Conservation (phyloP, 768 basidiomycete genomes). For the Hygrophorus russula region DNA sequence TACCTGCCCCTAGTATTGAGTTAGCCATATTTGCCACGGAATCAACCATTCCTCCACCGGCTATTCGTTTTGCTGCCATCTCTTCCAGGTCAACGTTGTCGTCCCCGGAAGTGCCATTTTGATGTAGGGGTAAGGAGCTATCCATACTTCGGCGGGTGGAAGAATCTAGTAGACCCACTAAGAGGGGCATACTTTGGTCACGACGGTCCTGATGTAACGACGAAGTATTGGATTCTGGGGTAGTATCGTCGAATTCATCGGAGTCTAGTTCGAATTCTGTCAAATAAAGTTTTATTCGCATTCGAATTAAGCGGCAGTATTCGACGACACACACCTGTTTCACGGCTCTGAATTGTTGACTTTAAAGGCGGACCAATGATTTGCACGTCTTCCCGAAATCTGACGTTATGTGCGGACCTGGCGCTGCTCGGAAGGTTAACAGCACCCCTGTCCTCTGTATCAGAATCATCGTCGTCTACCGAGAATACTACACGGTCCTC, state of each 20-base stretch:
- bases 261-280: conserved; percentile 78
- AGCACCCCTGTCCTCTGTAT: conserved; percentile 18
- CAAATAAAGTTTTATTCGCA: conserved; percentile 7
- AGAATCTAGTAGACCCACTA: conserved; percentile 67
- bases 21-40: conserved; percentile 94
- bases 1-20: conserved; percentile 88
- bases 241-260: conserved; percentile 62
- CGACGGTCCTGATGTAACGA: conserved; percentile 24
- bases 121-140: conserved; percentile 35
- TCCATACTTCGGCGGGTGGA: conserved; percentile 50
- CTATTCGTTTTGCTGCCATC: conserved; percentile 49
- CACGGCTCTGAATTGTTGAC: conserved; percentile 68
- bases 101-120: conserved; percentile 20
- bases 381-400: conserved; percentile 60
- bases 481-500: conserved; percentile 36
- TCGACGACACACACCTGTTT: conserved; percentile 47
- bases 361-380: conserved; percentile 57
- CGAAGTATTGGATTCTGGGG: conserved; percentile 17
- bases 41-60: conserved; percentile 67
- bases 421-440: conserved; percentile 19
- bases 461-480: conserved; percentile 41
- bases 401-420: conserved; percentile 36
- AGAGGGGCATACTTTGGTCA: conserved; percentile 61
- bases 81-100: conserved; percentile 56
- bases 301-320: conserved; percentile 1